A percentile compares a stretch with the other conserved stretches of the same genome.
These are phyloP conservation scores for Talaromyces atroroseus DNA, from an alignment of 2,329 filamentous ascomycete genomes.

Conservation along the genomic window DNA sequence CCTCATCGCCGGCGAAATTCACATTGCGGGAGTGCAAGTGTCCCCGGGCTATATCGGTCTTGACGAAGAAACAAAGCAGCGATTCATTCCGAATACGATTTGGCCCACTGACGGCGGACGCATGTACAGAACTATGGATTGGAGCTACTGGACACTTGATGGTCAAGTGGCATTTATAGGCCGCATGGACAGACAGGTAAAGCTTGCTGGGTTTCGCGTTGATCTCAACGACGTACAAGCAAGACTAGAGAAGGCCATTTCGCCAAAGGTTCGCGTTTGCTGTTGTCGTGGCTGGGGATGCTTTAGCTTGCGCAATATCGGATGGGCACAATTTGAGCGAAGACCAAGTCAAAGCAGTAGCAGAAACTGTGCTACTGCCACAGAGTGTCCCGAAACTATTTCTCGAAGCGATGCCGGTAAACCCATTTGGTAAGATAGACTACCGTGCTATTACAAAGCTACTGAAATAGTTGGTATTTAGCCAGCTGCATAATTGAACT, in stretches of 20 bases:
- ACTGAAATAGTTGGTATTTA: background rate
- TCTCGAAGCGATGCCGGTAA: background rate
- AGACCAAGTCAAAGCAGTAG: background rate
- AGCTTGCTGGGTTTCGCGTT: constrained; percentile 34
- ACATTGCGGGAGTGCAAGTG: constrained; percentile 41
- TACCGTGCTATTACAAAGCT: background rate
- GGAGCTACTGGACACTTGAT: constrained; percentile 30
- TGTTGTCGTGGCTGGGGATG: background rate
- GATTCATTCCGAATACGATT: constrained; percentile 30
- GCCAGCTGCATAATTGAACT: too few relatives aligned
- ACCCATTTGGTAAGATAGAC: background rate
- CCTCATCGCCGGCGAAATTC: constrained; percentile 40
- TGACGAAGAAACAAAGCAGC: constrained; percentile 23
- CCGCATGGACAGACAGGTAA: constrained; percentile 40
- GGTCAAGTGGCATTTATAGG: constrained; percentile 37
- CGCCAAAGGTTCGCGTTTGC: background rate
- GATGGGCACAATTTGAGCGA: constrained; percentile 1
- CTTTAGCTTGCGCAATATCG: background rate
- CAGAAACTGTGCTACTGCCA: background rate
- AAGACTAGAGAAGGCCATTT: background rate
- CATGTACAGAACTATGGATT: constrained; percentile 43
- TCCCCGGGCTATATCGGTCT: constrained; percentile 36
- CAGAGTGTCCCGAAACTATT: background rate
- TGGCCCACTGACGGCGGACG: constrained; percentile 15
- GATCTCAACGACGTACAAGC: constrained; percentile 32